Evolutionary conservation across 2,329 filamentous ascomycete species (phyloP), one percentile per base, ranked within the genome.

Genomic region (Diaporthe caulivora): DNA sequence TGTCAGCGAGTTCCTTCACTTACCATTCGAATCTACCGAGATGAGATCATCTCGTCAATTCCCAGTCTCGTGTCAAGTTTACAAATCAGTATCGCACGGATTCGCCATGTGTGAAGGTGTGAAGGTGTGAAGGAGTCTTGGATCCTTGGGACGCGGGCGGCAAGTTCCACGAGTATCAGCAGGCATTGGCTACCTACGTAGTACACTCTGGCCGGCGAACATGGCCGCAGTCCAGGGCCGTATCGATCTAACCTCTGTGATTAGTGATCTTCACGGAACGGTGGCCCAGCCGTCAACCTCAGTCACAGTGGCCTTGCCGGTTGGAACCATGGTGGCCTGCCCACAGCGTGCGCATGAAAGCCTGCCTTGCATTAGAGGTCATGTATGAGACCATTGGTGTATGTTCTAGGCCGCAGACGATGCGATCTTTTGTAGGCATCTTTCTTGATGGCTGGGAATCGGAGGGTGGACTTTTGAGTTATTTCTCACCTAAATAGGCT

Each of bases 341-440:
- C 53, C 44, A 26, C 29, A 34, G 10, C 11, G 11, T 64, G 60
- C 9, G 42, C 60, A 64, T 64, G 44, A 34, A n/a, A 26, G 47
- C 18, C 47, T 40, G 21, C 44, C 47, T 67, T 40, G 62, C 62
- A 67, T 67, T 37, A 67, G 47, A 51, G n/a, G 53, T 51, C 62
- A 53, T 67, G 62, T 40, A 53, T 40, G 44, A 67, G 62, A 51
- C 40, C 29, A 37, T 40, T 29, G 31, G 44, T 51, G 31, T 47
- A 67, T 44, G 21, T 1, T 40, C 17, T 15, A 40, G 62, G 31
- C 47, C 44, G 62, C 62, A 40, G 31, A 18, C 31, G 24, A 40
- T 15, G 37, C 62, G 44, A 37, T 31, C 40, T 62, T 11, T 21
- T 26, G 29, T 53, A 37, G n/a, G 34, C 26, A 37, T 47, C 40